Evolutionary conservation across 1,284 basidiomycete species (phyloP).

Genomic region (Ustilago esculenta): DNA sequence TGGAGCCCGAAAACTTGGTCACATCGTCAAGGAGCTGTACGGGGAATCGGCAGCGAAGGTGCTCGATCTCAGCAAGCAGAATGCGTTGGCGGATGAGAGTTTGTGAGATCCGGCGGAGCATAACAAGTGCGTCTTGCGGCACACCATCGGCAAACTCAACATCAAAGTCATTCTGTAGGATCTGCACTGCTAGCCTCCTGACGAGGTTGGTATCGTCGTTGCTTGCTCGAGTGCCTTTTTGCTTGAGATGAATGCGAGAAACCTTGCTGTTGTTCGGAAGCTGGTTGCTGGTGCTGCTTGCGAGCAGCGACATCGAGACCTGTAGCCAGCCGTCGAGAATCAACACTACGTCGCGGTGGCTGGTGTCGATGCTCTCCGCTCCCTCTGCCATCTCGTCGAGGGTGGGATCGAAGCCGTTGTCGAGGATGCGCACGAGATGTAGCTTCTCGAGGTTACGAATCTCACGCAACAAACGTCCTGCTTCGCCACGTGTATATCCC

Average conservation of each 20-base stretch:
- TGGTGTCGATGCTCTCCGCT: conserved; percentile 18
- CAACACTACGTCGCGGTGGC: conserved; percentile 42
- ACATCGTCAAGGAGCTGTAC: conserved; percentile 37
- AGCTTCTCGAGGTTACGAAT: conserved; percentile 57
- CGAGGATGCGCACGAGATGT: conserved; percentile 50
- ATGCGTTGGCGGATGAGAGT: conserved; percentile 44
- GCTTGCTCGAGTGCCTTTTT: conserved; percentile 25
- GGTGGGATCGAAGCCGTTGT: conserved; percentile 38
- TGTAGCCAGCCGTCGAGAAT: conserved; percentile 49
- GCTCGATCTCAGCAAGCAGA: conserved; percentile 50
- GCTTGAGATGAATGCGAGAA: conserved; percentile 49
- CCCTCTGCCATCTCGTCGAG: conserved; percentile 23
- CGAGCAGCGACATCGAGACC: conserved; percentile 47
- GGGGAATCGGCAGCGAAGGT: conserved; percentile 49
- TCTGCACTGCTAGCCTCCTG: conserved; percentile 34
- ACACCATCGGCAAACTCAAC: conserved; percentile 38
- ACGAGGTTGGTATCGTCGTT: conserved; percentile 41
- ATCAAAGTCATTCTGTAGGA: conserved; percentile 37
- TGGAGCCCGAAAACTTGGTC: conserved; percentile 1
- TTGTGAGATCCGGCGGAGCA: conserved; percentile 46
- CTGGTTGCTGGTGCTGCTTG: conserved; percentile 15
- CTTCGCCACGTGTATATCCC: conserved; percentile 62
- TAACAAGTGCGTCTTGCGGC: conserved; percentile 33
- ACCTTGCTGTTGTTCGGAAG: conserved; percentile 38
- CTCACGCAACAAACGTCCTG: conserved; percentile 52